These are phyloP conservation scores for Neoboletus subvelutipes DNA, from an alignment of 768 basidiomycete species.

Conservation along the genomic window DNA sequence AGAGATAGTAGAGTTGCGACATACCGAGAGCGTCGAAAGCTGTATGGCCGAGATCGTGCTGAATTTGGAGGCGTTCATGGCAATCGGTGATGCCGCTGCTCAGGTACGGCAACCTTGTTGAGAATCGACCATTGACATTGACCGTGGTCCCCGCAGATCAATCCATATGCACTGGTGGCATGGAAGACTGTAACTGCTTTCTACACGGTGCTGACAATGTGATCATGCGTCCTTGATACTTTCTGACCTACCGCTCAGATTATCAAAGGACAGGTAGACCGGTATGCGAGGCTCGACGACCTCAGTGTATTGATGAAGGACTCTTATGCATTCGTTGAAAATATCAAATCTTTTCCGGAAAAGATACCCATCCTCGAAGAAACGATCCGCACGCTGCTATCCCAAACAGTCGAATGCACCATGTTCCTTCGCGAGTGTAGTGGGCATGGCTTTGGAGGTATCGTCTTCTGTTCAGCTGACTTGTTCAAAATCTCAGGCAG, in stretches of 20 bases:
- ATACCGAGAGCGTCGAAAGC: conserved; percentile 2
- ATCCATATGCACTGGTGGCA: conserved; percentile 28
- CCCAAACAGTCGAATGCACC: conserved; percentile 37
- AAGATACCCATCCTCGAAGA: conserved; percentile 30
- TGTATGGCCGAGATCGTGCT: conserved; percentile 24
- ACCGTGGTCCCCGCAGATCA: conserved; percentile 12
- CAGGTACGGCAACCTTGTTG: conserved; percentile 12
- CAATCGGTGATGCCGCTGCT: conserved; percentile 19
- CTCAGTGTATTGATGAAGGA: conserved; percentile 33
- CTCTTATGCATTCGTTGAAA: conserved; percentile 33
- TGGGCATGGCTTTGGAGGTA: conserved; percentile 36
- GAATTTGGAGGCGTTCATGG: conserved; percentile 28
- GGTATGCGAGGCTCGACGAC: conserved; percentile 24
- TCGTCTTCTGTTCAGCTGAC: neutral
- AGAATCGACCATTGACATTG: neutral
- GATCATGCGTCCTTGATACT: neutral
- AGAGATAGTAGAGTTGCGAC: conserved; percentile 2
- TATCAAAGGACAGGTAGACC: conserved; percentile 29
- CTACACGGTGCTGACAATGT: conserved; percentile 22
- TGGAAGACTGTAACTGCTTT: conserved; percentile 30
- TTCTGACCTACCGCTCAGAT: conserved; percentile 22
- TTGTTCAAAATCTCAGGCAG: conserved; percentile 7
- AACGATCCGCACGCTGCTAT: conserved; percentile 25
- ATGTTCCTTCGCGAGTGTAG: conserved; percentile 38
- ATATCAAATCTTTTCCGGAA: conserved; percentile 26